Evolutionary conservation across 1,284 basidiomycete species (phyloP).

Genomic region (Exobasidium cylindrosporum): DNA sequence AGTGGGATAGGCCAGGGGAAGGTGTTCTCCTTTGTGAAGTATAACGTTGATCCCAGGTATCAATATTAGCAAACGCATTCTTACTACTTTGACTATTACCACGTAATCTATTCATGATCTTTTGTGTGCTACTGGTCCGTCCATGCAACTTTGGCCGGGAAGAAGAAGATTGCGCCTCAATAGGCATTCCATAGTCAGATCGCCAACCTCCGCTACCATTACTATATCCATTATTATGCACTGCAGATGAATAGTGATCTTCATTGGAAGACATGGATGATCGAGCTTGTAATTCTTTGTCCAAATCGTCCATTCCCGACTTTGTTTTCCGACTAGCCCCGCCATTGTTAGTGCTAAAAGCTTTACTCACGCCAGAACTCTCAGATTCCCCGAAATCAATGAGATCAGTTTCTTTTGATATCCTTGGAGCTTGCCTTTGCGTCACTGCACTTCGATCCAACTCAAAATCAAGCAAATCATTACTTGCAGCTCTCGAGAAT

Average conservation of each 20-base stretch:
- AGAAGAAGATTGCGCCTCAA: constrained; percentile 7
- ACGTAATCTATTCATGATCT: constrained; percentile 10
- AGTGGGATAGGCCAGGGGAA: not conserved
- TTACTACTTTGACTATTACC: constrained; percentile 14
- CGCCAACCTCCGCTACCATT: constrained; percentile 10
- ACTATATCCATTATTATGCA: not conserved
- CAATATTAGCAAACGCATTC: not conserved
- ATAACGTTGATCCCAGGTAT: not conserved
- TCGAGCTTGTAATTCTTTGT: constrained; percentile 36
- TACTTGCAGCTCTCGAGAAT: not conserved
- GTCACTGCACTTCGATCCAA: not conserved
- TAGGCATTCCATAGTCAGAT: constrained; percentile 12
- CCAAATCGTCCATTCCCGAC: constrained; percentile 37
- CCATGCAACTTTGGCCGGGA: constrained; percentile 3
- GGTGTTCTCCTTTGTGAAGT: not conserved
- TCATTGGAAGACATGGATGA: not conserved
- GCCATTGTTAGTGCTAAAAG: not conserved
- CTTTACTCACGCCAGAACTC: not conserved
- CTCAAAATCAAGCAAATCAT: not conserved
- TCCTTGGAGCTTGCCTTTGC: not conserved
- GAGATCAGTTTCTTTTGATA: not conserved
- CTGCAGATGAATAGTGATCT: constrained; percentile 5
- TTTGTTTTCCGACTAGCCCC: not conserved
- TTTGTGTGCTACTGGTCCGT: not conserved
- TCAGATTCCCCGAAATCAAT: constrained; percentile 7